These are phyloP conservation scores for Cotoneaster glaucophyllus DNA, from an alignment of 306 rosid genomes.

Conservation along the genomic window DNA sequence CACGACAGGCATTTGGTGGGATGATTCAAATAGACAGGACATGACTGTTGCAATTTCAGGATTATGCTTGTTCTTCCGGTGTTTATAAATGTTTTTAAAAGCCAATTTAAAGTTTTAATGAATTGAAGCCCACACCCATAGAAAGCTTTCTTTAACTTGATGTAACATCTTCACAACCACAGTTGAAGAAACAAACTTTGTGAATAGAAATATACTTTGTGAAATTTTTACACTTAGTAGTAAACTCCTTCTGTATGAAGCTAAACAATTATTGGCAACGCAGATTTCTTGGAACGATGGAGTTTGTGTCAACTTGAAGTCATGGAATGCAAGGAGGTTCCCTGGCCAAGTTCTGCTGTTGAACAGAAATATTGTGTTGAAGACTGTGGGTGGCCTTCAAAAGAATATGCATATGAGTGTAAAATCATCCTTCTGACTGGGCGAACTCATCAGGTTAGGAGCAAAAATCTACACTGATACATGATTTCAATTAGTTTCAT, in stretches of 20 bases:
- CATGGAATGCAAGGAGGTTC: constrained; percentile 70
- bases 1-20: background rate
- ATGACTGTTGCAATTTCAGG: background rate
- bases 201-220: background rate
- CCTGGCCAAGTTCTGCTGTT: constrained; percentile 56
- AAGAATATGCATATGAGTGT: constrained; percentile 76
- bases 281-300: constrained; percentile 76
- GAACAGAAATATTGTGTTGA: constrained; percentile 56
- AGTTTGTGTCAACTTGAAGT: constrained; percentile 79
- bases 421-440: constrained; percentile 92
- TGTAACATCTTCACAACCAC: constrained; percentile 12
- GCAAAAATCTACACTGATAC: background rate
- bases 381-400: constrained; percentile 73
- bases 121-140: background rate
- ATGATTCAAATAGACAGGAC: background rate
- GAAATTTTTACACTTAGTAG: background rate
- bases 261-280: constrained; percentile 16
- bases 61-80: background rate
- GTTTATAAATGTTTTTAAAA: background rate
- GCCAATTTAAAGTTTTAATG: background rate
- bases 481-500: background rate
- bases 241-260: constrained; percentile 6
- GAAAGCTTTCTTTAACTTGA: background rate
- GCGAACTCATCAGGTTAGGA: constrained; percentile 82
- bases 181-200: background rate